Evolutionary conservation across 2,329 filamentous ascomycete species (phyloP).

Genomic region (Xylaria sp.): DNA sequence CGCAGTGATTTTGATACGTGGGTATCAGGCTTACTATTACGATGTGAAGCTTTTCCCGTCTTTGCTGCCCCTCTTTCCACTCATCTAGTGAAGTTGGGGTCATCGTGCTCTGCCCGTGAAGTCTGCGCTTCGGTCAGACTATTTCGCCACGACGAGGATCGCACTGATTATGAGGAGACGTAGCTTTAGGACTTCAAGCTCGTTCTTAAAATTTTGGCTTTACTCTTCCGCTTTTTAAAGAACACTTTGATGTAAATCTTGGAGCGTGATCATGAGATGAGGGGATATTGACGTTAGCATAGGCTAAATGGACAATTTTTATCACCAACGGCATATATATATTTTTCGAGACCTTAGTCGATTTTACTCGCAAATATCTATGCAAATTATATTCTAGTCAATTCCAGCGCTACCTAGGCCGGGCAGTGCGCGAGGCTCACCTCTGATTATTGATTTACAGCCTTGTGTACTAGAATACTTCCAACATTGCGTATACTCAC

Average conservation of each 20-base stretch:
- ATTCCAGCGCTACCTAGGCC: too few species aligned
- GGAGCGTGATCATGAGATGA: neutral
- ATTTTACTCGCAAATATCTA: too few species aligned
- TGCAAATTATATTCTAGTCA: too few species aligned
- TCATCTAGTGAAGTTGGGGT: conserved; percentile 8
- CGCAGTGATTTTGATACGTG: neutral
- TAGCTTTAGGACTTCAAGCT: neutral
- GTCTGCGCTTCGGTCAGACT: neutral
- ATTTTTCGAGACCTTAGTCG: too few species aligned
- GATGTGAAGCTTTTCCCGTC: conserved; percentile 33
- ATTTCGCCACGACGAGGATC: neutral
- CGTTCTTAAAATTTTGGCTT: neutral
- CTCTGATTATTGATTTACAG: too few species aligned
- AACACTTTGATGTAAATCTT: neutral
- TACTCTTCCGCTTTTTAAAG: neutral
- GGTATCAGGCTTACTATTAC: conserved; percentile 33
- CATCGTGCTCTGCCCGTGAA: conserved; percentile 20
- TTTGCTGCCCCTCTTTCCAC: conserved; percentile 14
- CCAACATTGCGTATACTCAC: too few species aligned
- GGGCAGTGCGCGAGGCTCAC: too few species aligned
- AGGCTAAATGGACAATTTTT: conserved; percentile 15
- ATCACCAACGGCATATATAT: neutral
- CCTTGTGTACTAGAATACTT: too few species aligned
- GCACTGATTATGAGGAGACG: neutral
- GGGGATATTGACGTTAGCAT: conserved; percentile 23